Conservation (phyloP, 2,329 filamentous ascomycete species). For the Neofusicoccum cordaticola region DNA sequence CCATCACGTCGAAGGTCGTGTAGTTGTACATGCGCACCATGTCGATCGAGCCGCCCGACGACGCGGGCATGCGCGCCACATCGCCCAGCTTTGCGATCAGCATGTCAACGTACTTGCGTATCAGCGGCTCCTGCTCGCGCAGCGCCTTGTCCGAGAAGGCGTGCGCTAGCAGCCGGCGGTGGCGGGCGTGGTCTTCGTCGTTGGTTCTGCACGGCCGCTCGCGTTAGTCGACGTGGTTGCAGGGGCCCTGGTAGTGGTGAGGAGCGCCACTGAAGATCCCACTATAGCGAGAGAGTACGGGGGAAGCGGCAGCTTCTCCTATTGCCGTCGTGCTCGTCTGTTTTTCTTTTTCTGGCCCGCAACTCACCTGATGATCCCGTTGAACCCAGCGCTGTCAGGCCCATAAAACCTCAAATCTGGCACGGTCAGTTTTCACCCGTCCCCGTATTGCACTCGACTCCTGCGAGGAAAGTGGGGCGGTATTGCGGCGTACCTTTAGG, state of each 20-base stretch:
- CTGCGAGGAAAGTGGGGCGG: neutral
- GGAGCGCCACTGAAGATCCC: no score
- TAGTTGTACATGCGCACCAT: constrained; percentile 17
- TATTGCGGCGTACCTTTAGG: neutral
- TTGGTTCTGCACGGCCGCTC: neutral
- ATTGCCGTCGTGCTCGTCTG: neutral
- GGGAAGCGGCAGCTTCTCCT: no score
- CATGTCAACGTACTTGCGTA: constrained; percentile 33
- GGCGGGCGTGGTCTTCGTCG: constrained; percentile 20
- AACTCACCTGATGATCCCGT: constrained; percentile 15
- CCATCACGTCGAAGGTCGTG: constrained; percentile 35
- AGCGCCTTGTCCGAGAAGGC: constrained; percentile 33
- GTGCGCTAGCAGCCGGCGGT: constrained; percentile 24
- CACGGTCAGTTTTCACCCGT: neutral
- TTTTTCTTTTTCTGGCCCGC: neutral
- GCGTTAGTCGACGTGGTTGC: neutral
- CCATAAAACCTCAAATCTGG: constrained; percentile 15
- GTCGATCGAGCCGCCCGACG: neutral
- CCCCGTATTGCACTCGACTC: neutral
- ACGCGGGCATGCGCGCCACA: neutral
- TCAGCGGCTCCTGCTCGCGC: constrained; percentile 29
- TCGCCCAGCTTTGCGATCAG: constrained; percentile 23
- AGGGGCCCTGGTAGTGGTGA: no score
- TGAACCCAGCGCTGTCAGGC: neutral
- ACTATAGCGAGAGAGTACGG: no score